Evolutionary conservation across 2,329 filamentous ascomycete genomes (phyloP), one percentile per base, ranked within the genome.

Genomic region (Alternaria gansuensis): DNA sequence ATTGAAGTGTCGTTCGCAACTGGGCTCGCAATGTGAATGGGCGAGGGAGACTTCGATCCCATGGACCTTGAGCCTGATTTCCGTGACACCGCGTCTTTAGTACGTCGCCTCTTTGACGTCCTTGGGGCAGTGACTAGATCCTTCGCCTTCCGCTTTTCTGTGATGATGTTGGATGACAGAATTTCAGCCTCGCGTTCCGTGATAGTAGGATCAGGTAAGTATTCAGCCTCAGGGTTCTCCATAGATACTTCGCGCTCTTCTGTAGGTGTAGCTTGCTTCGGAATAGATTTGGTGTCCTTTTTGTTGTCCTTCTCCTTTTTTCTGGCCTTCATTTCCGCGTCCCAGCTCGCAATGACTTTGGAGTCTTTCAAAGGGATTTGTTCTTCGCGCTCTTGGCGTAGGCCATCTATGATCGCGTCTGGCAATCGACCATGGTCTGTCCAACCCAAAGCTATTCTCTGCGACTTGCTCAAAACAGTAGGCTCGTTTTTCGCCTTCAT

Each of bases 381-480:
- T 4, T 68, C 40, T 2, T 66, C 62, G 31, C 65, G 66, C 44
- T 71, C 66, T 41, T 63, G 51, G 13, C 71, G 64, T 44, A 73
- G 51, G 21, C 66, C 67, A 37, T 72, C 68, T 23, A 73, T 64
- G 13, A 74, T 62, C 13, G 60, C 62, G 26, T 72, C 65, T 24
- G 68, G 66, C 14, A 74, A 37, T 2, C 70, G 66, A 31, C 71
- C 71, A 39, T 66, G 60, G n/a, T 57, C 61, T 49, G 63, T 66
- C 50, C 72, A 66, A 17, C 70, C 70, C 39, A 69, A 54, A 10
- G 65, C 59, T 33, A 65, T 63, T 28, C 70, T 66, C 44, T 74
- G 68, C 44, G 72, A 60, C 51, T 67, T 71, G 44, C 58, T 71
- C 21, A 74, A 61, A 2, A 72, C 46, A 21, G 69, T 55, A 17